Evolutionary conservation across 2,329 filamentous ascomycete genomes (phyloP).

Genomic region (Tolypocladium nubicola): DNA sequence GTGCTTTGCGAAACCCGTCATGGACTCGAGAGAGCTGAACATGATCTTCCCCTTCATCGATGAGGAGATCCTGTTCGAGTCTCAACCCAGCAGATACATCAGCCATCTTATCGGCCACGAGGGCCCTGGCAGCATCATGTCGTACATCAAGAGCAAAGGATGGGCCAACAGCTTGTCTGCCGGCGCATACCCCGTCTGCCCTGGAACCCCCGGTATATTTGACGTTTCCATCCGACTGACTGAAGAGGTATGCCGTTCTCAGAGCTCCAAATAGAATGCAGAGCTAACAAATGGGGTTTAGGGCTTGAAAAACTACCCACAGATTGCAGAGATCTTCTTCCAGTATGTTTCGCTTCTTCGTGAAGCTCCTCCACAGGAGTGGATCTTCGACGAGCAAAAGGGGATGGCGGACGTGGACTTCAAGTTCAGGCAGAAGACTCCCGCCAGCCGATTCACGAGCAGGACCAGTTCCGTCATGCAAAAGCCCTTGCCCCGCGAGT

Average conservation of each 20-base stretch:
- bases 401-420: constrained; percentile 88
- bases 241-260: constrained; percentile 49
- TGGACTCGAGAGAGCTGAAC: constrained; percentile 72
- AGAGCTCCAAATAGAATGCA: neutral
- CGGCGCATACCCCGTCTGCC: constrained; percentile 65
- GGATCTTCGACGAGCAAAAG: constrained; percentile 91
- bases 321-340: constrained; percentile 76
- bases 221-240: constrained; percentile 72
- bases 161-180: constrained; percentile 80
- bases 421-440: constrained; percentile 87
- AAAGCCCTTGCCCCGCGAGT: constrained; percentile 74
- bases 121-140: constrained; percentile 82
- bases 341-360: constrained; percentile 83
- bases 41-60: constrained; percentile 79
- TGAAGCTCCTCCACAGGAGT: constrained; percentile 71
- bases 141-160: constrained; percentile 80
- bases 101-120: constrained; percentile 87
- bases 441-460: constrained; percentile 82
- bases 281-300: constrained; percentile 11
- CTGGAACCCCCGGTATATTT: constrained; percentile 67
- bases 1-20: constrained; percentile 82
- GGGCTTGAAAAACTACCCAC: constrained; percentile 68
- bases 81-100: constrained; percentile 76
- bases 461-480: constrained; percentile 83
- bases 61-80: constrained; percentile 68